Base-by-base conservation (phyloP, 331 rosid species). In the Malus hybrid region DNA sequence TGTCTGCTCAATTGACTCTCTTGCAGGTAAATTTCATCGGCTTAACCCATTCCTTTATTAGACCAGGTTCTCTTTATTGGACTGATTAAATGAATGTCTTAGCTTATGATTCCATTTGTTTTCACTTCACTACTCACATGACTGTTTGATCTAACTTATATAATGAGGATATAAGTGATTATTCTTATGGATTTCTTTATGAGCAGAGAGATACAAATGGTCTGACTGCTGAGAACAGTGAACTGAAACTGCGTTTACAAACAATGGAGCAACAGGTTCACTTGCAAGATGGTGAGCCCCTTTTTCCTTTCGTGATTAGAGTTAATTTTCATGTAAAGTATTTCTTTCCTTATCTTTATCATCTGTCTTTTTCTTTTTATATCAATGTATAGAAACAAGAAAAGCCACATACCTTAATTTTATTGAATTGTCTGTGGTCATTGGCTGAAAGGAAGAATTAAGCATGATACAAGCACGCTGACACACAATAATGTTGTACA, bases 1-100 rank as follows among this genome's bases (percentile, higher is more conserved):
- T 93, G 84, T 89, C 98, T 83, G 93, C 98, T 32, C 97, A 93
- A 76, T 78, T 93, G 77, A 93, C 93, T 72, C 93, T 93, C 48
- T 68, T 93, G 82, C 98, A 93, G 97, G 98, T 91, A 75, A 48
- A 72, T 69, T 65, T 65, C 26, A 3, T 24, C 24, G 24, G 24
- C 74, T 71, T 36, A 79, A 32, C 42, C 63, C 58, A 22, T 18
- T 24, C 53, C 67, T 64, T 73, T 15, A 39, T 68, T 22, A 16
- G 42, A 32, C 18, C 44, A n/a, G 42, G 64, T 78, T 29, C 53
- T 66, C 56, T 6, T 36, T 20, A 10, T 36, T 36, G 53, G 52
- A n/a, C 19, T 66, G 28, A 9, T 22, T 6, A 12, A 0, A 13
- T 66, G 30, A 10, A 32, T 55, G 66, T 55, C 68, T 66, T 58